Evolutionary conservation across 2,329 filamentous ascomycete genomes (phyloP), one percentile per base, ranked within the genome.

Genomic region (Hypoxylon sp.): DNA sequence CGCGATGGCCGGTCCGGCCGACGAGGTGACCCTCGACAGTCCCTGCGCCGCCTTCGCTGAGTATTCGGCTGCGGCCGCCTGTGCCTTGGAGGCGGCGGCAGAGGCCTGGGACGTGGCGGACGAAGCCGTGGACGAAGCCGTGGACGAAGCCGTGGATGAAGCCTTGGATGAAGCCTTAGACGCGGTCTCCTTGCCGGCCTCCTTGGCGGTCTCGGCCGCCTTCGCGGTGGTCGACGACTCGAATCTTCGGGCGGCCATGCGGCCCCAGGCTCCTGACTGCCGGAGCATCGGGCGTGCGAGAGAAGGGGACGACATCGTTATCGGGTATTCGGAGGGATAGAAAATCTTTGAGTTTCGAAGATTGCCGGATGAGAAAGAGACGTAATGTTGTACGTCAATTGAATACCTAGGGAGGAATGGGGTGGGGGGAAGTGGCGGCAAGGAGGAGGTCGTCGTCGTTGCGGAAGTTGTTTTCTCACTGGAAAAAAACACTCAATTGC

Each of bases 1-100:
- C 72, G 86, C 85, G 73, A 96, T 84, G 65, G 89, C 91, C 65
- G 91, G 89, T 59, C 92, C 92, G 72, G 93, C 94, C 56, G 92
- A 89, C 73, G 91, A 89, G 68, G 90, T 85, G 74, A 95, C 94
- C 76, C 89, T 89, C 73, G 91, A 92, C 57, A 97, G 87, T 69
- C 93, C 93, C 81, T 97, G 85, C 69, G 89, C 86, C 62, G 93
- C 93, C 85, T 93, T 93, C 73, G 83, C 75, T 50, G 81, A 74
- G 72, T 80, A 79, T 65, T 85, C 79, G 68, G 80, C 76, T 46
- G 81, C 80, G 28, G 79, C 73, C 44, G 79, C 70, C 17, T 20
- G 15, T 10, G 41, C 41, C 19, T 44, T 47, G 11, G 43, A 47
- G 2, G 43, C 43, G 15, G 43, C 43, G 1, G 20, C 43, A 13